Percentiles rank a stretch among this genome's conserved stretches.
Conservation (phyloP, 2,329 filamentous ascomycete genomes). For the Blastomyces gilchristii region DNA sequence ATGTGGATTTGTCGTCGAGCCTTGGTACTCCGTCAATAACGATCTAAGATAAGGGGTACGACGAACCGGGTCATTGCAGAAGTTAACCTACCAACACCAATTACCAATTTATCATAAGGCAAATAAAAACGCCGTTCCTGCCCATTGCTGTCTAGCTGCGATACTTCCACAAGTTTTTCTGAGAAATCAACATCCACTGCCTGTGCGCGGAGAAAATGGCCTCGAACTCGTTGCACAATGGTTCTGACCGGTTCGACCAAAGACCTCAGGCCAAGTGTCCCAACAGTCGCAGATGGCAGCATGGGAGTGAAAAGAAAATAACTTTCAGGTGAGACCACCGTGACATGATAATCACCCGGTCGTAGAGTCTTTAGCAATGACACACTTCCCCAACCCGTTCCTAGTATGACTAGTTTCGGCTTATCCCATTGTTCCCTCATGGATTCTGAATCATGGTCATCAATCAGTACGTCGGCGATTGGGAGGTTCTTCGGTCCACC, state of each 20-base stretch:
- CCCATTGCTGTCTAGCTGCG: constrained; percentile 59
- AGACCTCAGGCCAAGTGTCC: constrained; percentile 81
- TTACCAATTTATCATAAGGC: constrained; percentile 91
- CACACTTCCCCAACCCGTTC: constrained; percentile 91
- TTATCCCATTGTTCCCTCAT: constrained; percentile 70
- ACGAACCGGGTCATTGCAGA: background rate
- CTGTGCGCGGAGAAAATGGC: constrained; percentile 80
- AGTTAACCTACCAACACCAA: constrained; percentile 61
- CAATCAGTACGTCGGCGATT: constrained; percentile 75
- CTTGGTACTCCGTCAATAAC: constrained; percentile 21
- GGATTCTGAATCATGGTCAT: constrained; percentile 70
- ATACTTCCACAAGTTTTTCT: constrained; percentile 78
- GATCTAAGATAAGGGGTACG: background rate
- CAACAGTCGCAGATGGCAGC: constrained; percentile 92
- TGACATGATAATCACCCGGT: constrained; percentile 88
- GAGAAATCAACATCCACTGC: constrained; percentile 89
- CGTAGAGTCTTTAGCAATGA: constrained; percentile 83
- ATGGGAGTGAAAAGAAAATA: constrained; percentile 98
- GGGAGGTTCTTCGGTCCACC: constrained; percentile 94
- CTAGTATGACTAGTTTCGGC: constrained; percentile 82
- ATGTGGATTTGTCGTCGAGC: constrained; percentile 86
- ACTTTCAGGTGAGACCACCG: constrained; percentile 85
- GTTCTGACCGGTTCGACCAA: constrained; percentile 86
- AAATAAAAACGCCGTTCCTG: constrained; percentile 78
- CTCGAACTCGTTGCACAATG: constrained; percentile 65